These are phyloP conservation scores for Peterozyma xylosa DNA, from an alignment of 805 yeast species.

Conservation along the genomic window DNA sequence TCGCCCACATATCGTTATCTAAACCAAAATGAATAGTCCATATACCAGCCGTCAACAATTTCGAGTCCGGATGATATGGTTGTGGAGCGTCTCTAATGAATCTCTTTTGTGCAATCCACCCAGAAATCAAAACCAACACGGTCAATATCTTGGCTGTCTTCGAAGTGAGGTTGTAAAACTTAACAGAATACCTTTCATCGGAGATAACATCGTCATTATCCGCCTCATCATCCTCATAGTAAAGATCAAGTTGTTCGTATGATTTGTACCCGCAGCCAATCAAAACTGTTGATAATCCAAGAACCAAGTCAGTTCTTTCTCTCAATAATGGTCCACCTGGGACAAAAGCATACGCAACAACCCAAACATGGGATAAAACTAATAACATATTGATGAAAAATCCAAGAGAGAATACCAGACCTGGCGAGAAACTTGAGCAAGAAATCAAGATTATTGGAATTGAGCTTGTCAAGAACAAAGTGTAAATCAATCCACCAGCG, in stretches of 20 bases:
- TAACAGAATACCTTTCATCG: neutral
- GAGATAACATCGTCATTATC: neutral
- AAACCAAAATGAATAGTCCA: slow-evolving; percentile 98
- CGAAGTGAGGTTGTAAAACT: neutral
- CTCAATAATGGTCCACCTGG: slow-evolving; percentile 87
- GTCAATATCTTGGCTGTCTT: slow-evolving; percentile 4
- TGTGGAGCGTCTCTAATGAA: slow-evolving; percentile 53
- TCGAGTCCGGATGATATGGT: slow-evolving; percentile 64
- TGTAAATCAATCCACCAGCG: slow-evolving; percentile 58
- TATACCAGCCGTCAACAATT: slow-evolving; percentile 85
- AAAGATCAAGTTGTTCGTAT: slow-evolving; percentile 17
- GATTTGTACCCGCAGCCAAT: slow-evolving; percentile 46
- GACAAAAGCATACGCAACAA: slow-evolving; percentile 96
- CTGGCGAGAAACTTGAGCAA: slow-evolving; percentile 47
- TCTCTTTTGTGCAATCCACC: slow-evolving; percentile 44
- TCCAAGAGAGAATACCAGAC: slow-evolving; percentile 41
- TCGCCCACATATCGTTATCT: slow-evolving; percentile 97
- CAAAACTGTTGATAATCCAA: slow-evolving; percentile 45
- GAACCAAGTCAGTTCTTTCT: slow-evolving; percentile 78
- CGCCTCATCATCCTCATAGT: neutral
- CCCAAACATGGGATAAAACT: slow-evolving; percentile 86
- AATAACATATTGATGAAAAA: slow-evolving; percentile 44
- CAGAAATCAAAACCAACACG: slow-evolving; percentile 1
- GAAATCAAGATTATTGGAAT: slow-evolving; percentile 56
- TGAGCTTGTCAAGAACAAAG: slow-evolving; percentile 55